Base-by-base conservation (phyloP, 441 rosid genomes). In the Aleurites moluccanus region DNA sequence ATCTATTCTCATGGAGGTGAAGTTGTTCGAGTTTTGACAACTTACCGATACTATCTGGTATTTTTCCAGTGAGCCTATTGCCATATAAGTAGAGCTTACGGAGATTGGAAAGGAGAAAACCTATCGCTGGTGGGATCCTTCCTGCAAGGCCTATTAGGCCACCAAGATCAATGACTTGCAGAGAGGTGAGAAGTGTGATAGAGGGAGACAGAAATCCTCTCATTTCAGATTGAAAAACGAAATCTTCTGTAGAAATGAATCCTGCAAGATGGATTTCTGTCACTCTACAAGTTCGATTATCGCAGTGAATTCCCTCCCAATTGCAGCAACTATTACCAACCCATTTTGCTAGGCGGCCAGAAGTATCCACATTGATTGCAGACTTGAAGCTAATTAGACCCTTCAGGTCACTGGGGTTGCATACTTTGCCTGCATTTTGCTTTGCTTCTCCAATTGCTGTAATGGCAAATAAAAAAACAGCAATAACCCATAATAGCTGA, bases 261-360 rank as follows among this genome's bases (percentile, higher is more conserved):
- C 89, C 88, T 2, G 88, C 64, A 52, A 88, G 88, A 53, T 38
- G 80, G 73, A 88, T 69, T 80, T 73, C 84, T 0, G 84, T 78
- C 33, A 88, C 90, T 16, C 91, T 80, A 10, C 83, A 81, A 0
- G 86, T 81, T 6, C 25, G 68, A 28, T 81, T 80, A 67, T 82
- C 55, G 67, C 92, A 88, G 47, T 57, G 64, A 76, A 86, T 68
- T 38, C 90, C 92, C 74, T 83, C 85, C 90, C 92, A 88, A 15
- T 47, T 47, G 77, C 90, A 86, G 69, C 89, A 88, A 42, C 79
- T 56, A 3, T 1, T 30, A 47, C 87, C 89, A 44, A 56, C 76
- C 90, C 89, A 86, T 28, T 82, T 84, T 0, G 67, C 82, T 16
- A 85, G 70, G 65, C 90, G 75, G 76, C 80, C 73, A 9, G 90